Evolutionary conservation across 1,139 yeast genomes (phyloP).

Genomic region (Lodderomyces margitis): DNA sequence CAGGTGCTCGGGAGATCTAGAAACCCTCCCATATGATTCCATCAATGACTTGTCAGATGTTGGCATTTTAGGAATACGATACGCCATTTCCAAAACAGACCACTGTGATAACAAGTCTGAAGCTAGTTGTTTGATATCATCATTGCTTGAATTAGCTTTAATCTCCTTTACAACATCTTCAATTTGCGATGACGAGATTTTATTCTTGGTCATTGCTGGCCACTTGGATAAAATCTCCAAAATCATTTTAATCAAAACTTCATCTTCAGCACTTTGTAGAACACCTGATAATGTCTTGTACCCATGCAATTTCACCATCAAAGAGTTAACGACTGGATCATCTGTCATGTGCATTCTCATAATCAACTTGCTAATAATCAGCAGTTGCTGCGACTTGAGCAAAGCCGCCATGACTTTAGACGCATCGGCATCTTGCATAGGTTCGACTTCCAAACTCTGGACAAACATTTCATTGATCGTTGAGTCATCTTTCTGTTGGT

Average conservation of each 20-base stretch:
- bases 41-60: conserved; percentile 4
- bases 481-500: conserved; percentile 55
- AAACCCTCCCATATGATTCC: conserved; percentile 20
- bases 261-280: conserved; percentile 39
- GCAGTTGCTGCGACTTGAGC: conserved; percentile 71
- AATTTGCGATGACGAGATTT: conserved; percentile 75
- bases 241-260: conserved; percentile 43
- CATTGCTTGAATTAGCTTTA: conserved; percentile 24
- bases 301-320: conserved; percentile 80
- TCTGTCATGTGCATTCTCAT: conserved; percentile 61
- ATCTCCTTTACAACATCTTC: conserved; percentile 61
- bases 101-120: conserved; percentile 58
- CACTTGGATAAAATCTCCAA: conserved; percentile 62
- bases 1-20: conserved; percentile 22
- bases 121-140: conserved; percentile 38
- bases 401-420: conserved; percentile 80
- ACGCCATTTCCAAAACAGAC: conserved; percentile 76
- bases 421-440: conserved; percentile 59
- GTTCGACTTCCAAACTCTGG: conserved; percentile 52
- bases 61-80: conserved; percentile 65
- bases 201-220: conserved; percentile 82
- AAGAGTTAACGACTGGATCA: conserved; percentile 53
- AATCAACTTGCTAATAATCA: conserved; percentile 64
- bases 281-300: conserved; percentile 73
- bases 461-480: conserved; percentile 66